phyloP scores from a whole-genome alignment of 495 filamentous ascomycete species.

The Pyronema domesticum region DNA sequence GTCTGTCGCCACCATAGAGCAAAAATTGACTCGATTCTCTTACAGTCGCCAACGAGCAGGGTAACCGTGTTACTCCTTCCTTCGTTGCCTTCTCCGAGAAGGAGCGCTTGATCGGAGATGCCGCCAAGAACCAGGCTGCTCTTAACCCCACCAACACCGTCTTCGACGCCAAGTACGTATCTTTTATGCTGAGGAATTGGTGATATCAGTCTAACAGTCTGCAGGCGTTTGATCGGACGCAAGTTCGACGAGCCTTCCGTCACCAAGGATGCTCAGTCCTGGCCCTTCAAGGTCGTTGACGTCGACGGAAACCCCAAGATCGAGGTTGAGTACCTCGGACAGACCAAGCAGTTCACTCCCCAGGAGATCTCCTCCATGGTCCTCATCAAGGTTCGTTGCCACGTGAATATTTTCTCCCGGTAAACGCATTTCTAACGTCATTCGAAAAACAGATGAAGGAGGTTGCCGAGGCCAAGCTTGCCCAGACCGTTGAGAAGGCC shows the following conservation, averaged over 20 bases:
- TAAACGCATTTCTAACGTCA: neutral
- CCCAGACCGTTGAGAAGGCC: conserved; percentile 92
- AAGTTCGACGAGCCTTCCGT: conserved; percentile 88
- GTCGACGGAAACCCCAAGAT: conserved; percentile 68
- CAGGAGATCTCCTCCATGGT: conserved; percentile 98
- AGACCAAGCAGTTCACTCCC: conserved; percentile 84
- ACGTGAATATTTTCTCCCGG: conserved; percentile 4
- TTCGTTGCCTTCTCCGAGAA: conserved; percentile 98
- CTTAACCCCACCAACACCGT: conserved; percentile 97
- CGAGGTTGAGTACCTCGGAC: conserved; percentile 87
- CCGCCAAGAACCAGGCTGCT: conserved; percentile 98
- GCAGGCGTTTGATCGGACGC: conserved; percentile 80
- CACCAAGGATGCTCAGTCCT: conserved; percentile 94
- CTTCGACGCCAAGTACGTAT: conserved; percentile 79
- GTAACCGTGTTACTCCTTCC: conserved; percentile 93
- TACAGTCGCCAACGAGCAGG: conserved; percentile 89
- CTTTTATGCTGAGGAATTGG: neutral
- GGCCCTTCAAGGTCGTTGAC: conserved; percentile 95
- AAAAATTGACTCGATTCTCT: neutral
- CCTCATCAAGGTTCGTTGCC: conserved; percentile 55
- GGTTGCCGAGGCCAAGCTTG: conserved; percentile 89
- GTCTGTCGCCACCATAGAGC: neutral
- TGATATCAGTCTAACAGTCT: neutral
- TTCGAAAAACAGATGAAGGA: conserved; percentile 63
- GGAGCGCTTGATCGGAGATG: conserved; percentile 96